Conservation (phyloP, 345 rosid genomes). For the Syzygium aromaticum region DNA sequence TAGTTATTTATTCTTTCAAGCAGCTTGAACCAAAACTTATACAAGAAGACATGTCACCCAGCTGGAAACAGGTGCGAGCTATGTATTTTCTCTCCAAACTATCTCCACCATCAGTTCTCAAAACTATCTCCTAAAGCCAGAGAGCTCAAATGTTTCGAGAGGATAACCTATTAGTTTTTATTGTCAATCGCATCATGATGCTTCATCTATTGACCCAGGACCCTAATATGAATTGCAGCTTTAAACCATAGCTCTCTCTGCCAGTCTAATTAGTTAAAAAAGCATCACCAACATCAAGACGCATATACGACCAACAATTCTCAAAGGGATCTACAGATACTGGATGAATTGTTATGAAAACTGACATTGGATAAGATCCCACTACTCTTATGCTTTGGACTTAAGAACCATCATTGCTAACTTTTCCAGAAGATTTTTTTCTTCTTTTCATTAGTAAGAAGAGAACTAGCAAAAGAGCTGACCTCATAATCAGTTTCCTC, state of each 20-base stretch:
- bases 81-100: neutral
- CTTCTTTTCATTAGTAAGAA: neutral
- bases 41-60: neutral
- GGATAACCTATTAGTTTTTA: neutral
- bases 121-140: neutral
- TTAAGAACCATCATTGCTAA: neutral
- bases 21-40: neutral
- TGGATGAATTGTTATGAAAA: neutral
- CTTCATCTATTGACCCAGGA: neutral
- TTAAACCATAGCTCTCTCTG: neutral
- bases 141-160: neutral
- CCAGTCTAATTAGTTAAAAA: neutral
- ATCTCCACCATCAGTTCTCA: neutral
- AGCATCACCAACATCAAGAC: neutral
- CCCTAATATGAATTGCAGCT: neutral
- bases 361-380: neutral
- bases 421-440: neutral
- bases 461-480: neutral
- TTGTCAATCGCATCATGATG: neutral
- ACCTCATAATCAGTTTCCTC: constrained; percentile 52
- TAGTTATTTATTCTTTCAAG: neutral
- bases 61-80: neutral
- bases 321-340: neutral
- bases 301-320: neutral
- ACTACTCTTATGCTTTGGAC: neutral